Evolutionary conservation across 495 filamentous ascomycete genomes (phyloP), one percentile per base, ranked within the genome.

Genomic region (Wilcoxina mikolae): DNA sequence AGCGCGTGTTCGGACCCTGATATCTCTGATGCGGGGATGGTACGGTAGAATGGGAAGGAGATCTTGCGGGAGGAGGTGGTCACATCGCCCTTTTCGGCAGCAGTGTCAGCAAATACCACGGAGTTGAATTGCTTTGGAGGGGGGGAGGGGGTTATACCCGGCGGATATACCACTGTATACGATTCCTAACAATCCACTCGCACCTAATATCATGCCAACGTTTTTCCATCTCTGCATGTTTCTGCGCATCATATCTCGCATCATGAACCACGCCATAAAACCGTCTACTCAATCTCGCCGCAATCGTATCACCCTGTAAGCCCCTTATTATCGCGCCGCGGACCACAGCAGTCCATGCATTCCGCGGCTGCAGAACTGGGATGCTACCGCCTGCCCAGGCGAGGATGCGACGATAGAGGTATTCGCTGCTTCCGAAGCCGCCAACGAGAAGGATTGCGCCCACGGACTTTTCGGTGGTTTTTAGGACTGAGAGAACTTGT

Each of bases 221-320:
- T 28, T 54, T 59, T 52, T 69, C 50, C 15, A 26, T 48, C 41
- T 58, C 56, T 25, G 46, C 51, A 56, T 51, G 66, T 57, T 53
- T 58, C 38, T 51, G 42, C 22, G 54, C 53, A 29, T 66, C 63
- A 47, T 56, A 66, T n/a, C 53, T 55, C 20, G 60, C 58, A 39
- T 66, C 64, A 25, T 66, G 64, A 15, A 66, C 63, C 17, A 73
- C 70, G 27, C 72, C 73, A 41, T 74, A 74, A 47, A 72, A 70
- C 3, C 66, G 62, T 9, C 68, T 62, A 0, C 70, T 60, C 11
- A 65, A 62, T 4, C 60, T 59, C 60, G 59, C 52, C 56, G 60
- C 57, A 58, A 70, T 50, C 63, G 56, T 45, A 67, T 71, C 47
- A 54, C 71, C 41, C 64, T 56, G 56, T 3, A 62, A 51, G 18